phyloP scores from a whole-genome alignment of 2,329 filamentous ascomycete species.

The Calonectria montana region DNA sequence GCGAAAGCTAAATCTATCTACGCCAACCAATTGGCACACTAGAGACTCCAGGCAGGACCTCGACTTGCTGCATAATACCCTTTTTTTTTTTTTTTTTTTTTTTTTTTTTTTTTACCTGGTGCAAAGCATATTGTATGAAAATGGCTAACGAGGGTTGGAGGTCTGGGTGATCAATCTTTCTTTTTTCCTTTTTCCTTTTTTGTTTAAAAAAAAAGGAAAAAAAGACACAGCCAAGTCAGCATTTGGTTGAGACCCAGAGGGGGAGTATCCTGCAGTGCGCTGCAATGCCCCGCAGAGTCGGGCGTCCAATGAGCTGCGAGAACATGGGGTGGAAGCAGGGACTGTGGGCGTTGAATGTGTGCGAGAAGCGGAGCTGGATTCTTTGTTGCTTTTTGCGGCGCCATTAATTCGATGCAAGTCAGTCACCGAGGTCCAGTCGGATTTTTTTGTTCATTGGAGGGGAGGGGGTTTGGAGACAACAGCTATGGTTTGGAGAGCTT shows the following conservation, averaged over 20 bases:
- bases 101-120: neutral
- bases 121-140: neutral
- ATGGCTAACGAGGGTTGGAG: neutral
- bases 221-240: neutral
- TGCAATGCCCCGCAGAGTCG: neutral
- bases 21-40: neutral
- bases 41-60: neutral
- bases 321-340: slow-evolving; percentile 22
- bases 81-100: neutral
- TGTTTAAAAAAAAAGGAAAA: neutral
- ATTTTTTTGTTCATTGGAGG: neutral
- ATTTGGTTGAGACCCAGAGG: slow-evolving; percentile 12
- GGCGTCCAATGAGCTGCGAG: slow-evolving; percentile 9
- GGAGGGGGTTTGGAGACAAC: slow-evolving; percentile 2
- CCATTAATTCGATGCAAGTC: slow-evolving; percentile 39
- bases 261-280: neutral
- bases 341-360: slow-evolving; percentile 16
- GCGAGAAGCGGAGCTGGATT: slow-evolving; percentile 23
- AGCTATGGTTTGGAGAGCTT: slow-evolving; percentile 1
- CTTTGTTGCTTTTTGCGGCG: slow-evolving; percentile 42
- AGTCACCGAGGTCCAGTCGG: slow-evolving; percentile 26
- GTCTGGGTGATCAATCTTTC: neutral
- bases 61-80: neutral
- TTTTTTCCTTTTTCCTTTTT: too few species aligned
- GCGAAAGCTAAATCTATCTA: neutral